Evolutionary conservation across 768 basidiomycete genomes (phyloP).

Genomic region (Gymnopilus junonius): DNA sequence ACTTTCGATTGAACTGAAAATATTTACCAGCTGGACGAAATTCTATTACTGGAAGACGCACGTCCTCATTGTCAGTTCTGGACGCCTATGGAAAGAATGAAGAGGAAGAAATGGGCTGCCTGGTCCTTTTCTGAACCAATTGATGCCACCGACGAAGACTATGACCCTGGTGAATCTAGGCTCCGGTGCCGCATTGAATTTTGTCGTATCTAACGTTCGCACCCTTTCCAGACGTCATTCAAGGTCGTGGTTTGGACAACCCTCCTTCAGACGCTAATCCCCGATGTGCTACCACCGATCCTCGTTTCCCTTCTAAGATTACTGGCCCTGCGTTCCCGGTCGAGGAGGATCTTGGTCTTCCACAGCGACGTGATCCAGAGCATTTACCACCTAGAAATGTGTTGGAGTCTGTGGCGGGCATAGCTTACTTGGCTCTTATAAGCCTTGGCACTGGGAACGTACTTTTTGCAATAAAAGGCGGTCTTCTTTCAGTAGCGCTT

Average conservation of each 20-base stretch:
- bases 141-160: constrained; percentile 57
- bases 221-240: constrained; percentile 45
- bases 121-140: constrained; percentile 42
- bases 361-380: constrained; percentile 70
- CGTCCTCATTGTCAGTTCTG: constrained; percentile 51
- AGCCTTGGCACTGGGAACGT: constrained; percentile 60
- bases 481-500: constrained; percentile 60
- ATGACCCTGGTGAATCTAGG: constrained; percentile 61
- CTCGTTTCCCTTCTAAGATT: not conserved
- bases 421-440: constrained; percentile 28
- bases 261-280: not conserved
- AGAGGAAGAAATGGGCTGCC: constrained; percentile 44
- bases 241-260: constrained; percentile 37
- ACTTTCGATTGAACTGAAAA: not conserved
- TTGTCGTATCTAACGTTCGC: not conserved
- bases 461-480: constrained; percentile 75
- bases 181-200: not conserved
- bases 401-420: constrained; percentile 57
- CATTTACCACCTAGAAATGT: constrained; percentile 69
- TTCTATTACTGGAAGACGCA: constrained; percentile 57
- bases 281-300: not conserved
- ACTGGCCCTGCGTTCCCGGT: not conserved
- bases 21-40: constrained; percentile 58
- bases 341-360: constrained; percentile 55
- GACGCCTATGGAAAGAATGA: constrained; percentile 53